Percentiles rank a stretch among this genome's conserved stretches.
phyloP scores from a whole-genome alignment of 1,284 basidiomycete genomes.

The Cerioporus squamosus region DNA sequence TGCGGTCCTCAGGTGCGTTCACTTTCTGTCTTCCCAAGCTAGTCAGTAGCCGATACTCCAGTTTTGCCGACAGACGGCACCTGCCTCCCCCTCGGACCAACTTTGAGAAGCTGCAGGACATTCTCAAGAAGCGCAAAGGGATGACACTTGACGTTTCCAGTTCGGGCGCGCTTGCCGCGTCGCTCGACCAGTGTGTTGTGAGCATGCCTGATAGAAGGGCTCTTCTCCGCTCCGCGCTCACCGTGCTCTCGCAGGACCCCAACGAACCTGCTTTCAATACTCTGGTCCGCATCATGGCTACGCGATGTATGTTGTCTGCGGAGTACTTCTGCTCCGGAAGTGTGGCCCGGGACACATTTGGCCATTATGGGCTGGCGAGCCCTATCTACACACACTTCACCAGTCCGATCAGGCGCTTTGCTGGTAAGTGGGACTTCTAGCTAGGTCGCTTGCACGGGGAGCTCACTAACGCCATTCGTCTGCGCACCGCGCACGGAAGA shows the following conservation, averaged over 20 bases:
- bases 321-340: slow-evolving; percentile 98
- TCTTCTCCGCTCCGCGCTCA: not conserved
- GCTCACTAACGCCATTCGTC: slow-evolving; percentile 15
- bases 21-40: slow-evolving; percentile 3
- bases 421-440: slow-evolving; percentile 63
- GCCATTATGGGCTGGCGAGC: slow-evolving; percentile 96
- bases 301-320: slow-evolving; percentile 96
- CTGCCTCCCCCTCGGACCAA: slow-evolving; percentile 91
- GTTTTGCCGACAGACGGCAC: slow-evolving; percentile 70
- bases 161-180: slow-evolving; percentile 89
- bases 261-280: slow-evolving; percentile 92
- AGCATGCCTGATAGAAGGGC: slow-evolving; percentile 16
- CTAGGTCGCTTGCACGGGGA: slow-evolving; percentile 5
- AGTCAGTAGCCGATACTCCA: slow-evolving; percentile 5
- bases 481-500: slow-evolving; percentile 49
- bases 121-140: slow-evolving; percentile 86
- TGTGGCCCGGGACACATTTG: slow-evolving; percentile 90
- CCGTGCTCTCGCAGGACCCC: slow-evolving; percentile 59
- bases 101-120: slow-evolving; percentile 96
- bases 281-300: slow-evolving; percentile 98
- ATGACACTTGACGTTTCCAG: slow-evolving; percentile 91
- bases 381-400: slow-evolving; percentile 99
- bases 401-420: slow-evolving; percentile 91
- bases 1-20: slow-evolving; percentile 81
- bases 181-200: slow-evolving; percentile 73